These are phyloP conservation scores for Cyclotella baltica DNA, from an alignment of 108 stramenopile species.

Conservation along the genomic window DNA sequence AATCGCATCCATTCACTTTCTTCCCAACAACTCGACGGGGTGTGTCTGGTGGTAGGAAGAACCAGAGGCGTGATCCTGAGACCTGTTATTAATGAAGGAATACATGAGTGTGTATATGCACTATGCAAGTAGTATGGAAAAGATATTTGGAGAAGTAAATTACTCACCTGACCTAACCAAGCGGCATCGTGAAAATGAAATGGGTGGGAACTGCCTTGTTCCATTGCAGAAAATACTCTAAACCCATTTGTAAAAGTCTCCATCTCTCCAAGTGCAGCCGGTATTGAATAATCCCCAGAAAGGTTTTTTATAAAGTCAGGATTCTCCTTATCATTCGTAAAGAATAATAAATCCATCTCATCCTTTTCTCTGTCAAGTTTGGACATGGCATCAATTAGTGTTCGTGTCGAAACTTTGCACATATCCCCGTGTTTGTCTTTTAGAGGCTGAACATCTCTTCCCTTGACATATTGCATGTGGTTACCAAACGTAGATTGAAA, in stretches of 20 bases:
- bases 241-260: constrained; percentile 26
- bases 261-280: constrained; percentile 26
- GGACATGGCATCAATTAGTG: constrained; percentile 22
- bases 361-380: constrained; percentile 1
- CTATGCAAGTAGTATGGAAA: not conserved
- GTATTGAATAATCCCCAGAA: constrained; percentile 16
- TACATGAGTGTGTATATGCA: not conserved
- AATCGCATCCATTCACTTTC: constrained; percentile 53
- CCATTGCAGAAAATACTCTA: constrained; percentile 49
- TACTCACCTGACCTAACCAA: constrained; percentile 53
- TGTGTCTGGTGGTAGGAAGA: constrained; percentile 53
- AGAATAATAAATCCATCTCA: constrained; percentile 38
- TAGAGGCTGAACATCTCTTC: constrained; percentile 44
- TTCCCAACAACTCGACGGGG: constrained; percentile 8
- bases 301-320: constrained; percentile 31
- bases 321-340: constrained; percentile 63
- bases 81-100: not conserved
- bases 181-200: constrained; percentile 60
- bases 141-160: not conserved
- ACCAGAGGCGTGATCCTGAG: constrained; percentile 50
- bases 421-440: constrained; percentile 9
- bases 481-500: constrained; percentile 28
- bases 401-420: constrained; percentile 17
- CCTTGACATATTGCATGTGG: constrained; percentile 54
- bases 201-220: constrained; percentile 33